Conservation (phyloP, 129 eudicot species). For the Pittosporum tobira region DNA sequence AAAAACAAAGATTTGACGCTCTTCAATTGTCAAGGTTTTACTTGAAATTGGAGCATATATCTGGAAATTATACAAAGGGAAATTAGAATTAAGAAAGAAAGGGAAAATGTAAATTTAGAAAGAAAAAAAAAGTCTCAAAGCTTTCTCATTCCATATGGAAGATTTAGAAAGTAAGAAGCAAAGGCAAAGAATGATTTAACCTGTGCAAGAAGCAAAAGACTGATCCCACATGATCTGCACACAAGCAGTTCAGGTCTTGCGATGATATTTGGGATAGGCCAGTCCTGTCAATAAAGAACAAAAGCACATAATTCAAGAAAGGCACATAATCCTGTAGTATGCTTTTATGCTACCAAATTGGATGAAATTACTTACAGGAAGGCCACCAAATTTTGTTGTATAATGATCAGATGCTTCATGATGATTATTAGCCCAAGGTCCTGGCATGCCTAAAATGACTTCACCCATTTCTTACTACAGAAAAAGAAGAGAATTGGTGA, state of each 20-base stretch:
- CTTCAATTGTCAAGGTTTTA: conserved; percentile 41
- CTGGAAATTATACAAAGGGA: conserved; percentile 24
- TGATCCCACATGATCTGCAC: conserved; percentile 49
- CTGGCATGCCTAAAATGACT: conserved; percentile 83
- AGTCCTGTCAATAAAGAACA: conserved; percentile 46
- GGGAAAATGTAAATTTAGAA: conserved; percentile 5
- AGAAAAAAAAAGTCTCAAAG: neutral
- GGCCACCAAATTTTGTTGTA: conserved; percentile 82
- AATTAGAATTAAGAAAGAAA: neutral
- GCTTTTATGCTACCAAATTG: neutral
- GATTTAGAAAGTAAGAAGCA: neutral
- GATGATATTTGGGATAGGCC: conserved; percentile 44
- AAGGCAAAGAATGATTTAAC: conserved; percentile 19
- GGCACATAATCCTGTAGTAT: neutral
- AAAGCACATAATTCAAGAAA: neutral
- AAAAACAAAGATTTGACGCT: conserved; percentile 70
- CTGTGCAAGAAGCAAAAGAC: conserved; percentile 71
- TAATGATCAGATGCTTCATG: conserved; percentile 69
- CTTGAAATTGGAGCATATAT: conserved; percentile 76
- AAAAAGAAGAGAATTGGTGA: neutral
- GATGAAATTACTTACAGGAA: conserved; percentile 50
- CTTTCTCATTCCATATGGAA: neutral
- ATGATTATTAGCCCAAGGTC: conserved; percentile 83
- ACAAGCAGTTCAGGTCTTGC: conserved; percentile 35
- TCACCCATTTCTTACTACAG: conserved; percentile 39